These are phyloP conservation scores for Paramecium sexaurelia DNA, from an alignment of 73 alveolate genomes.

Conservation along the genomic window DNA sequence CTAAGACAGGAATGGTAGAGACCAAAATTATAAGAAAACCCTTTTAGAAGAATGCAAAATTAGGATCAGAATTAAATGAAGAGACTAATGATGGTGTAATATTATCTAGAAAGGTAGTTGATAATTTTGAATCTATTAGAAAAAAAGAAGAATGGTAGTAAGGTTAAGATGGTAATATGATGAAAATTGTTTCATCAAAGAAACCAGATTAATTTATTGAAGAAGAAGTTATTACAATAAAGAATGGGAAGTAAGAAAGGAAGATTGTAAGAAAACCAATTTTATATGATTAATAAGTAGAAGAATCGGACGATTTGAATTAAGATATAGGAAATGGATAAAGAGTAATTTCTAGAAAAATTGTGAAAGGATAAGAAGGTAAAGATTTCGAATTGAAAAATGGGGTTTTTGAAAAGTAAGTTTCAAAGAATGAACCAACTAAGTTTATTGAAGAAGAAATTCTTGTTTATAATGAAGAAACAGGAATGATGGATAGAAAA, in stretches of 20 bases:
- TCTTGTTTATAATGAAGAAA: slow-evolving; percentile 13
- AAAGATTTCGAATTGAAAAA: background rate
- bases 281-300: background rate
- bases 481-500: background rate
- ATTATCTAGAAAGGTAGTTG: background rate
- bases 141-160: background rate
- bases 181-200: background rate
- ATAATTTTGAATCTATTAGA: background rate
- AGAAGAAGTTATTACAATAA: background rate
- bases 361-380: background rate
- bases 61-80: background rate
- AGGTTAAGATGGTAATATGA: background rate
- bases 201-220: background rate
- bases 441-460: background rate
- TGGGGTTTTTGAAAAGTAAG: background rate
- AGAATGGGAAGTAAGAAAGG: background rate
- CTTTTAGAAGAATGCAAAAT: background rate
- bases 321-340: background rate
- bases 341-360: background rate
- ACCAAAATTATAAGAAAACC: background rate
- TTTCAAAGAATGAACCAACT: slow-evolving; percentile 5
- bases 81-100: background rate
- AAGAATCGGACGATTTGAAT: background rate
- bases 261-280: background rate
- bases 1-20: background rate